These are phyloP conservation scores for Calonectria honghensis DNA, from an alignment of 2,329 filamentous ascomycete species.

Conservation along the genomic window DNA sequence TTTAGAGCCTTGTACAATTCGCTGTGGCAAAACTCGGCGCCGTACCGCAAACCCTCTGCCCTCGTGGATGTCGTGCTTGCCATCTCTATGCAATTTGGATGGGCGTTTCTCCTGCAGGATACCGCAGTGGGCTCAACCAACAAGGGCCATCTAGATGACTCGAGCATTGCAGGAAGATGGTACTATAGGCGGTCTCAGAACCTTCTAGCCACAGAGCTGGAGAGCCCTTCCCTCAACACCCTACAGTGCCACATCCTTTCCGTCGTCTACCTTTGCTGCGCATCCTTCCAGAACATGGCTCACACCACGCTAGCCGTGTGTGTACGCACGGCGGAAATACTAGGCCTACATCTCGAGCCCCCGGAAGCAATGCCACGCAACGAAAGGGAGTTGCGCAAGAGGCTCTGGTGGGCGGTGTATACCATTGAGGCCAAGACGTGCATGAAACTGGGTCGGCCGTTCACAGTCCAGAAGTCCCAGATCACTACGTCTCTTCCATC, in stretches of 20 bases:
- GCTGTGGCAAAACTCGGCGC: constrained; percentile 56
- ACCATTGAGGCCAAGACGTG: constrained; percentile 67
- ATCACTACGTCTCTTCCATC: constrained; percentile 61
- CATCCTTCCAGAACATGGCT: constrained; percentile 69
- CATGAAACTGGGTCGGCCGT: constrained; percentile 69
- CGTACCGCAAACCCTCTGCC: constrained; percentile 64
- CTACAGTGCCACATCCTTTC: constrained; percentile 69
- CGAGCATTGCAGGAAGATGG: constrained; percentile 65
- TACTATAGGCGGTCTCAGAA: constrained; percentile 68
- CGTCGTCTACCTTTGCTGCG: constrained; percentile 67
- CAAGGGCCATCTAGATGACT: constrained; percentile 54
- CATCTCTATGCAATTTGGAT: constrained; percentile 69
- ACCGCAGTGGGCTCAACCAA: background rate
- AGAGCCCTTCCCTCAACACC: constrained; percentile 67
- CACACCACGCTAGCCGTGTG: constrained; percentile 63
- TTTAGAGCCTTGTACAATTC: constrained; percentile 66
- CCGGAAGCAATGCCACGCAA: constrained; percentile 55
- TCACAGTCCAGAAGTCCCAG: constrained; percentile 58
- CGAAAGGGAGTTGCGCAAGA: constrained; percentile 66
- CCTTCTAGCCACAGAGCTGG: constrained; percentile 65
- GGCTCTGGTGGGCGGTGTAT: constrained; percentile 72
- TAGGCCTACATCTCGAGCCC: constrained; percentile 70
- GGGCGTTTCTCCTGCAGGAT: constrained; percentile 47
- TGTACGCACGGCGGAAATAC: constrained; percentile 66
- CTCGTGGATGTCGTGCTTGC: constrained; percentile 73